These are phyloP conservation scores for Maudiozyma saulgeensis DNA, from an alignment of 805 yeast species.

Conservation along the genomic window DNA sequence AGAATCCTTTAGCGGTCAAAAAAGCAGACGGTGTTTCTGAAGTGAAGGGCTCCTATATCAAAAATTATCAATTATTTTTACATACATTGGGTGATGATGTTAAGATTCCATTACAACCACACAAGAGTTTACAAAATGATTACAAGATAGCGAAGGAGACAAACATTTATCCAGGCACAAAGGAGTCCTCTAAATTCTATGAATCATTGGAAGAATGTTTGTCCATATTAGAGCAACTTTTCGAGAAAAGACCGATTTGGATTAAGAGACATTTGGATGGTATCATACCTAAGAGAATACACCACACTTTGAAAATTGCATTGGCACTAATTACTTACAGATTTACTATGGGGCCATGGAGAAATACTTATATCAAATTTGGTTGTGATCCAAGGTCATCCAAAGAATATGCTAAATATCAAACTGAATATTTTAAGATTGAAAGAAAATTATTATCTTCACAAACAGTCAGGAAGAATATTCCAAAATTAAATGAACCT, in stretches of 20 bases:
- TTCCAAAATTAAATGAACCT: slow-evolving; percentile 24
- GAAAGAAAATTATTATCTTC: slow-evolving; percentile 22
- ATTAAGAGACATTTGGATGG: slow-evolving; percentile 60
- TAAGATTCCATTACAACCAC: slow-evolving; percentile 40
- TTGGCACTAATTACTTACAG: slow-evolving; percentile 77
- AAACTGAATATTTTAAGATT: slow-evolving; percentile 69
- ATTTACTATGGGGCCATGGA: slow-evolving; percentile 88
- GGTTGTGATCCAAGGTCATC: slow-evolving; percentile 71
- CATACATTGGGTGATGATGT: slow-evolving; percentile 38
- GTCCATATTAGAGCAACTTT: slow-evolving; percentile 33
- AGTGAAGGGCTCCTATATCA: slow-evolving; percentile 34
- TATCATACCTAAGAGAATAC: slow-evolving; percentile 38
- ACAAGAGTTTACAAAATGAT: slow-evolving; percentile 40
- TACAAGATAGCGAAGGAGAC: slow-evolving; percentile 29
- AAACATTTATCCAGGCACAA: slow-evolving; percentile 28
- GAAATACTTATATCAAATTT: slow-evolving; percentile 69
- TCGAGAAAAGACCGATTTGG: slow-evolving; percentile 75
- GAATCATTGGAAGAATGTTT: slow-evolving; percentile 24
- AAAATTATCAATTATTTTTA: slow-evolving; percentile 36
- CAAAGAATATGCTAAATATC: slow-evolving; percentile 49
- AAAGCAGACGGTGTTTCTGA: slow-evolving; percentile 46
- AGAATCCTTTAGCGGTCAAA: slow-evolving; percentile 51
- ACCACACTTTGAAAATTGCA: slow-evolving; percentile 53
- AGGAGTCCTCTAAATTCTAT: slow-evolving; percentile 26
- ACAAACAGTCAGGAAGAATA: slow-evolving; percentile 22